These are phyloP conservation scores for Hygrophoropsis aurantiaca DNA, from an alignment of 768 basidiomycete species.

Conservation along the genomic window DNA sequence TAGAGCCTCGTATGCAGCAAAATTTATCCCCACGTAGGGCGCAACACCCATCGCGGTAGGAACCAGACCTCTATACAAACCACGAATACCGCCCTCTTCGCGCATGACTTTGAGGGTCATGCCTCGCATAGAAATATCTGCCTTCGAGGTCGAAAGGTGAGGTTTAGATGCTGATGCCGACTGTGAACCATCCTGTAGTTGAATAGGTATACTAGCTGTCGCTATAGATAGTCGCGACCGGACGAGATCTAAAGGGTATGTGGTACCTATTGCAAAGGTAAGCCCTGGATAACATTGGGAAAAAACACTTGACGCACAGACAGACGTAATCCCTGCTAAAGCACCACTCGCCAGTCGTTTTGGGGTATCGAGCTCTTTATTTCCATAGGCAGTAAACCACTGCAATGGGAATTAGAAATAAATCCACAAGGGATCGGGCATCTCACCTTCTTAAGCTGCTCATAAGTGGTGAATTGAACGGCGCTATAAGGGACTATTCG, in stretches of 20 bases:
- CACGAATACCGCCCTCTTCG: constrained; percentile 89
- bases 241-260: constrained; percentile 93
- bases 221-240: constrained; percentile 91
- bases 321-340: constrained; percentile 90
- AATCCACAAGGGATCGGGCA: neutral
- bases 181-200: constrained; percentile 17
- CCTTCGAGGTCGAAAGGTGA: constrained; percentile 39
- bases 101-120: constrained; percentile 91
- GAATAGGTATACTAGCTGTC: constrained; percentile 69
- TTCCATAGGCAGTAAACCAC: constrained; percentile 71
- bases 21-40: constrained; percentile 89
- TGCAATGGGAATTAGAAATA: constrained; percentile 33
- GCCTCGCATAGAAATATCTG: constrained; percentile 73
- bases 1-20: constrained; percentile 88
- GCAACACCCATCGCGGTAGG: constrained; percentile 89
- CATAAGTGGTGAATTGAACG: constrained; percentile 86
- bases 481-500: constrained; percentile 93
- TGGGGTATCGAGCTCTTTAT: constrained; percentile 82
- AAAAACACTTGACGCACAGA: constrained; percentile 58
- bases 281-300: constrained; percentile 8
- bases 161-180: constrained; percentile 33
- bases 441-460: constrained; percentile 82
- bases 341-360: constrained; percentile 85
- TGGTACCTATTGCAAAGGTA: constrained; percentile 52
- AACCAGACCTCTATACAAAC: constrained; percentile 81